Evolutionary conservation across 2,329 filamentous ascomycete genomes (phyloP).

Genomic region (Byssoonygena ceratinophila): DNA sequence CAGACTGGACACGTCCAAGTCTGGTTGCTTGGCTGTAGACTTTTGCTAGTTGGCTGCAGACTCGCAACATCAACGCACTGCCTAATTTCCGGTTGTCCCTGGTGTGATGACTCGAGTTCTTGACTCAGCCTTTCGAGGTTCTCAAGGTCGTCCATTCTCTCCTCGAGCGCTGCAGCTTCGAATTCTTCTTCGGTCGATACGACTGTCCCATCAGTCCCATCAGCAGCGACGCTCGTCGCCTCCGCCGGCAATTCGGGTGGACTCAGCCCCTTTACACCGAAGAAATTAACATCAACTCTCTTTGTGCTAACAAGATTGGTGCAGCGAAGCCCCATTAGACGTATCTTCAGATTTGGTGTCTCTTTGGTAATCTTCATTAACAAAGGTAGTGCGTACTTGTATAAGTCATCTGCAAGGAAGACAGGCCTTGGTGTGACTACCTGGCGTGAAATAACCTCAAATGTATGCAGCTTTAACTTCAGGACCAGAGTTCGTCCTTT

Average conservation of each 20-base stretch:
- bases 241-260: slow-evolving; percentile 27
- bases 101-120: slow-evolving; percentile 29
- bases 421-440: slow-evolving; percentile 63
- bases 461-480: slow-evolving; percentile 90
- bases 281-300: slow-evolving; percentile 70
- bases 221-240: not conserved
- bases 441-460: slow-evolving; percentile 81
- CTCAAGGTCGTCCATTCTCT: slow-evolving; percentile 51
- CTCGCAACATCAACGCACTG: not conserved
- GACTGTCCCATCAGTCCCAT: not conserved
- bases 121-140: slow-evolving; percentile 54
- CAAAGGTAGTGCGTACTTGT: slow-evolving; percentile 70
- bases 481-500: slow-evolving; percentile 85
- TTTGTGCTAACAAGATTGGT: slow-evolving; percentile 80
- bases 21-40: not conserved
- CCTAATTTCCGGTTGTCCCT: not conserved
- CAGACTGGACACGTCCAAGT: slow-evolving; percentile 85
- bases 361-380: slow-evolving; percentile 75
- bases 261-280: slow-evolving; percentile 56
- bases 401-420: slow-evolving; percentile 66
- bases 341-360: slow-evolving; percentile 63
- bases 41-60: not conserved
- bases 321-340: slow-evolving; percentile 79
- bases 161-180: slow-evolving; percentile 43
- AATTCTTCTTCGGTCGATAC: slow-evolving; percentile 14